Conservation (phyloP, 2,329 filamentous ascomycete genomes). For the Calonectria pteridis region DNA sequence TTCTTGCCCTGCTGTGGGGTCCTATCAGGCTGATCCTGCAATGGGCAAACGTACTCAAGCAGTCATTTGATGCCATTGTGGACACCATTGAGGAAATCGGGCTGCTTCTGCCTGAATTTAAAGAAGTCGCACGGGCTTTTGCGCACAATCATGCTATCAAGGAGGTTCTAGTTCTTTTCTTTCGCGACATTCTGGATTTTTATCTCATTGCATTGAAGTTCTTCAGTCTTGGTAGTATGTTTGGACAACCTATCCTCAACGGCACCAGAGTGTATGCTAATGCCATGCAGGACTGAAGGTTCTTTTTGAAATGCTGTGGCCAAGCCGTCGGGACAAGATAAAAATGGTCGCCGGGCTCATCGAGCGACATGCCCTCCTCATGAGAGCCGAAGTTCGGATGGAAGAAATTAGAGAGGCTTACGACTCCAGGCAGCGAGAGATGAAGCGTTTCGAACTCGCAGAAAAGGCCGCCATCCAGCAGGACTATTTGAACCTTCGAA, state of each 20-base stretch:
- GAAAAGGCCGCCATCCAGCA: not conserved
- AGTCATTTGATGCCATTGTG: conserved; percentile 7
- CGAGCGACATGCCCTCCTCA: not conserved
- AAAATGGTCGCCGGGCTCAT: not conserved
- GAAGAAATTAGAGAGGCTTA: conserved; percentile 3
- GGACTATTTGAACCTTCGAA: not conserved
- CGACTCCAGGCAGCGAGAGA: not conserved
- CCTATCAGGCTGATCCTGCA: conserved; percentile 22
- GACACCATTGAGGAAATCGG: conserved; percentile 7
- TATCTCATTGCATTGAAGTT: conserved; percentile 8
- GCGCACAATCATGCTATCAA: not conserved
- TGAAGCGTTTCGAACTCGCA: not conserved
- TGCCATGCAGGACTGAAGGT: not conserved
- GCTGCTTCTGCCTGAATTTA: conserved; percentile 3
- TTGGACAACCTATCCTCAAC: not conserved
- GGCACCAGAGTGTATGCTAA: accelerated
- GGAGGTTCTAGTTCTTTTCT: conserved; percentile 14
- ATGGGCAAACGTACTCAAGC: not conserved
- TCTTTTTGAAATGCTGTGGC: not conserved
- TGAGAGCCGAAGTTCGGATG: conserved; percentile 9
- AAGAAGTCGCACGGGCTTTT: not conserved
- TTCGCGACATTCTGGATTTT: conserved; percentile 26
- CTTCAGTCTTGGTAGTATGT: conserved; percentile 23
- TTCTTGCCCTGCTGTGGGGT: conserved; percentile 26
- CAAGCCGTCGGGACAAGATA: not conserved